Evolutionary conservation across 2,329 filamentous ascomycete species (phyloP).

Genomic region (Ceratocystis papillata): DNA sequence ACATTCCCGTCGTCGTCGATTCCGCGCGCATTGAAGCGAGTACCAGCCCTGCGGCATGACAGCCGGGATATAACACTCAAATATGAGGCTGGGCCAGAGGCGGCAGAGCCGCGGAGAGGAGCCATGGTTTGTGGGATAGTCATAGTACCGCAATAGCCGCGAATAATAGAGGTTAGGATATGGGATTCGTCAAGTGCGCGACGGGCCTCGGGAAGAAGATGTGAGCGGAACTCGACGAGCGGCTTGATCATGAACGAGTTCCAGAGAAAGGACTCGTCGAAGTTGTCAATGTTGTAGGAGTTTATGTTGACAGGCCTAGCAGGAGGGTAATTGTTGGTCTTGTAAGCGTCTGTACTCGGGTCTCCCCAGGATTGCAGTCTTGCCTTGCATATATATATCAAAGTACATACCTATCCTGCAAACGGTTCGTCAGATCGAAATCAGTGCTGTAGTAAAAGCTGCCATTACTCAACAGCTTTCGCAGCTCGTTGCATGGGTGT

Average conservation of each 20-base stretch:
- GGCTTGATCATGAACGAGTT: constrained; percentile 98
- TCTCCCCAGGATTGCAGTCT: too few species aligned
- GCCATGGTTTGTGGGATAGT: constrained; percentile 68
- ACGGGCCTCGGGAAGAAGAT: constrained; percentile 64
- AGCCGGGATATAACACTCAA: constrained; percentile 85
- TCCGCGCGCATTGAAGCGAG: constrained; percentile 90
- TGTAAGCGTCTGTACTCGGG: too few species aligned
- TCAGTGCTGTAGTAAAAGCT: constrained; percentile 99
- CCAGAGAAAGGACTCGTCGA: constrained; percentile 90
- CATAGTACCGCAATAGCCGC: constrained; percentile 82
- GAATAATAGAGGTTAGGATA: constrained; percentile 85
- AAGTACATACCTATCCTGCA: constrained; percentile 64
- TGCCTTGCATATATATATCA: not conserved
- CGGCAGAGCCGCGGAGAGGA: constrained; percentile 45
- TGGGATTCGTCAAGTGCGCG: constrained; percentile 72
- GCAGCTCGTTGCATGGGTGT: constrained; percentile 80
- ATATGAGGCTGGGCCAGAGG: constrained; percentile 62
- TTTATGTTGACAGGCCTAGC: constrained; percentile 59
- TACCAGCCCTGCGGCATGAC: constrained; percentile 83
- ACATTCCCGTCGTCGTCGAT: constrained; percentile 97
- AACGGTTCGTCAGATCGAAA: constrained; percentile 86
- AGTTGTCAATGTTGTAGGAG: constrained; percentile 80
- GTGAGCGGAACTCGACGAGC: constrained; percentile 75
- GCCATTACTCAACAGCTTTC: constrained; percentile 83
- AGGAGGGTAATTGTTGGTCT: constrained; percentile 15